Evolutionary conservation across 176 grass and related monocot genomes (phyloP), one percentile per base, ranked within the genome.

Genomic region (Bromus sterilis): DNA sequence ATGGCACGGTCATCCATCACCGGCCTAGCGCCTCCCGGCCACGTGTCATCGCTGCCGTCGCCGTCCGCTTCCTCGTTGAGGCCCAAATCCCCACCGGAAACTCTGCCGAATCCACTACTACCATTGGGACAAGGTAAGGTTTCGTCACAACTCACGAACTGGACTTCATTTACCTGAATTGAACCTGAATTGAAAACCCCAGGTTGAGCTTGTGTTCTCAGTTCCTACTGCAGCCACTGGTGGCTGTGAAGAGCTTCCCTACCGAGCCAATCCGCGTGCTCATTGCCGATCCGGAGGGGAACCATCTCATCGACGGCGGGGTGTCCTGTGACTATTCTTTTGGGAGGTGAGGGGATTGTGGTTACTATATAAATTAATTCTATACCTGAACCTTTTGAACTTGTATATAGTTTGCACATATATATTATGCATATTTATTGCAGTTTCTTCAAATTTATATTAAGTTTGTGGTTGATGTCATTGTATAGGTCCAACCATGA

Each of bases 201-300:
- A 56, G 30, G 40, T 6, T 25, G n/a, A 64, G 4, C 6, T 66
- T 33, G 42, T 44, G 75, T 60, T 75, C 9, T 26, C 36, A 14
- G 72, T 72, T 69, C 41, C 25, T 25, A 77, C 71, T 86, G 78
- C 84, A 98, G 96, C 86, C 95, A 2, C 88, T 53, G 73, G 84
- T 91, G 62, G 89, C 76, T 48, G 86, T 91, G 40, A 89, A 87
- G 70, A 97, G 86, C 86, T 97, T 97, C 70, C 94, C 94, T 0
- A 78, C 84, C 23, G 91, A 97, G 56, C 91, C 91, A 16, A 93
- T 97, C 43, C 88, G 86, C 1, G 84, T 84, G 5, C 84, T 97
- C 39, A 63, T 89, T 65, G 75, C 94, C 16, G 86, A 97, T 63
- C 70, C 82, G 11, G 91, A 97, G 44, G 94, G 94, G n/a, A 87